A percentile compares a stretch with the other conserved stretches of the same genome.
Conservation (phyloP, 352 stramenopile species). For the Globisporangium heterothallicum region DNA sequence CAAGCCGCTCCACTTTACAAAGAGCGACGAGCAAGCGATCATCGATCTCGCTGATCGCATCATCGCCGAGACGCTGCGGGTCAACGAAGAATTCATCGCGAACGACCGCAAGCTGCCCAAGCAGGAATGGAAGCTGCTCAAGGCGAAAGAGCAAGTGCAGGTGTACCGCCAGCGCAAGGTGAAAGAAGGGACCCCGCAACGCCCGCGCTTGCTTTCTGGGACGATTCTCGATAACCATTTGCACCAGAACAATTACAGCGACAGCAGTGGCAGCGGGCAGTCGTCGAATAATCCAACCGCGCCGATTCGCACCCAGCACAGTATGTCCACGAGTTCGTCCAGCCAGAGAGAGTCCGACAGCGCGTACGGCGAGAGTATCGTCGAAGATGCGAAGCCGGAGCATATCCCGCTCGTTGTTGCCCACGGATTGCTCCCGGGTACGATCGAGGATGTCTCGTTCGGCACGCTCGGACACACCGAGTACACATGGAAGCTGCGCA, state of each 20-base stretch:
- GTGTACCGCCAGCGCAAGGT: conserved; percentile 45
- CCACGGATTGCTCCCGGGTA: conserved; percentile 31
- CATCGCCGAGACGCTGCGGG: conserved; percentile 50
- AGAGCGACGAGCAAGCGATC: conserved; percentile 28
- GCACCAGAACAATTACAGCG: conserved; percentile 17
- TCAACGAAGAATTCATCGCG: conserved; percentile 43
- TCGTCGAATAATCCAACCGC: conserved; percentile 11
- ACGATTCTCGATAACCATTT: conserved; percentile 30
- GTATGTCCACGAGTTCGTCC: conserved; percentile 25
- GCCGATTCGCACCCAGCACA: conserved; percentile 14
- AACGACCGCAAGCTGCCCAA: conserved; percentile 25
- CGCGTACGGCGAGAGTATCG: conserved; percentile 27
- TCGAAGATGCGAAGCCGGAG: conserved; percentile 31
- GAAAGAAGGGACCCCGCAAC: conserved; percentile 19
- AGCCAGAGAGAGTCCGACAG: conserved; percentile 34
- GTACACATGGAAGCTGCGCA: conserved; percentile 30
- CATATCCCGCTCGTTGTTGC: conserved; percentile 29
- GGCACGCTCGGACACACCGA: conserved; percentile 30
- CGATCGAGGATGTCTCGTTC: conserved; percentile 42
- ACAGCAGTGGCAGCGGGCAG: conserved; percentile 1
- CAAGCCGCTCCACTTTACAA: conserved; percentile 26
- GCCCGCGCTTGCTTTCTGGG: conserved; percentile 37
- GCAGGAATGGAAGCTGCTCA: conserved; percentile 50
- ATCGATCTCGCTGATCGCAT: conserved; percentile 44
- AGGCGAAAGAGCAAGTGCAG: conserved; percentile 44